Evolutionary conservation across 2,329 filamentous ascomycete genomes (phyloP).

Genomic region (Xylariaceae sp.): DNA sequence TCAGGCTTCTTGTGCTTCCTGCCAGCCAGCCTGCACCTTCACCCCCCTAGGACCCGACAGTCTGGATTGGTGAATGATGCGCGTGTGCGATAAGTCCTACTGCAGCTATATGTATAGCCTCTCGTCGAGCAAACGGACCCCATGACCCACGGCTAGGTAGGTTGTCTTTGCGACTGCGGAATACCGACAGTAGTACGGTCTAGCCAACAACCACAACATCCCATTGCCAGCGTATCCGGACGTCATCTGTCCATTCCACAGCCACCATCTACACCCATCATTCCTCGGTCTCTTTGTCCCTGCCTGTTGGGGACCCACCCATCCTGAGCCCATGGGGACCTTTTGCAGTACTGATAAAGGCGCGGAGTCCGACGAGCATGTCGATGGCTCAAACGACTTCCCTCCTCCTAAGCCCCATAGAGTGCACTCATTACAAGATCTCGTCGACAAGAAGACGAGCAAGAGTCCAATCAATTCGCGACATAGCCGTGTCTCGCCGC

Average conservation of each 20-base stretch:
- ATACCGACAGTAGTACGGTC: no score
- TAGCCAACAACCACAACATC: no score
- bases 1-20: background rate
- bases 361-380: conserved; percentile 22
- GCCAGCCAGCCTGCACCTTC: background rate
- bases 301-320: background rate
- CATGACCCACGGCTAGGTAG: background rate
- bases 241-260: background rate
- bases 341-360: conserved; percentile 27
- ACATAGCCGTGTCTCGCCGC: background rate
- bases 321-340: conserved; percentile 26
- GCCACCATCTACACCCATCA: background rate
- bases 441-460: conserved; percentile 17
- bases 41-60: background rate
- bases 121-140: background rate
- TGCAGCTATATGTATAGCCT: background rate
- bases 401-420: conserved; percentile 10
- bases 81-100: background rate
- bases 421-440: conserved; percentile 11
- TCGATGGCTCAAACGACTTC: conserved; percentile 19
- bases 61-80: background rate
- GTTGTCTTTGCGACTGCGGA: background rate
- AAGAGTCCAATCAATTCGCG: background rate
- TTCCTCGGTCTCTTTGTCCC: background rate
- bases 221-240: background rate